phyloP scores from a whole-genome alignment of 108 stramenopile species.

The Nitzschia sp. region DNA sequence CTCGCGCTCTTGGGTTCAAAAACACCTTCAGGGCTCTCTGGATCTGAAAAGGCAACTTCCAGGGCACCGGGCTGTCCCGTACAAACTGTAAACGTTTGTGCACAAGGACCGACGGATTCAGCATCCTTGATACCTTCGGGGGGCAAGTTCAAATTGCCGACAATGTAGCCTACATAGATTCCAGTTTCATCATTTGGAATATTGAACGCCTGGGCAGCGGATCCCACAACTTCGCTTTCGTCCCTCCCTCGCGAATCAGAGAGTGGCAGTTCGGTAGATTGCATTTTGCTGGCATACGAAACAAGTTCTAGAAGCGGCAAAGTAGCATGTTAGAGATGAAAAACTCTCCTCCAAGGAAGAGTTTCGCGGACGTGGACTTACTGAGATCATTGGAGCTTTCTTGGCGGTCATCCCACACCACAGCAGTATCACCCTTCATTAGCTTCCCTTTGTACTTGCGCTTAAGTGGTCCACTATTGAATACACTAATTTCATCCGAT shows the following conservation, averaged over 20 bases:
- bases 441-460: constrained; percentile 49
- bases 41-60: constrained; percentile 84
- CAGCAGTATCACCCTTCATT: constrained; percentile 60
- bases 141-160: constrained; percentile 82
- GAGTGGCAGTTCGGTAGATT: constrained; percentile 57
- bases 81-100: constrained; percentile 88
- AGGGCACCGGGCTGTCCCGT: constrained; percentile 69
- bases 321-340: constrained; percentile 1
- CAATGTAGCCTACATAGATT: constrained; percentile 81
- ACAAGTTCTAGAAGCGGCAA: constrained; percentile 51
- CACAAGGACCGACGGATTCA: constrained; percentile 82
- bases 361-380: constrained; percentile 20
- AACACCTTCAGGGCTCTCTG: constrained; percentile 60
- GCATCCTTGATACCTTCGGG: constrained; percentile 87
- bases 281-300: constrained; percentile 49
- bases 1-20: constrained; percentile 80
- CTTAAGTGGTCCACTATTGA: constrained; percentile 54
- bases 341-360: constrained; percentile 7
- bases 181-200: constrained; percentile 53
- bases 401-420: constrained; percentile 66
- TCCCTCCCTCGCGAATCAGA: constrained; percentile 46
- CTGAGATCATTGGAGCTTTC: constrained; percentile 53
- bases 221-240: constrained; percentile 73
- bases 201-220: constrained; percentile 87
- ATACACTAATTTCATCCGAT: constrained; percentile 37